Evolutionary conservation across 2,329 filamentous ascomycete species (phyloP), one percentile per base, ranked within the genome.

Genomic region (Stachybotrys chlorohalonatus): DNA sequence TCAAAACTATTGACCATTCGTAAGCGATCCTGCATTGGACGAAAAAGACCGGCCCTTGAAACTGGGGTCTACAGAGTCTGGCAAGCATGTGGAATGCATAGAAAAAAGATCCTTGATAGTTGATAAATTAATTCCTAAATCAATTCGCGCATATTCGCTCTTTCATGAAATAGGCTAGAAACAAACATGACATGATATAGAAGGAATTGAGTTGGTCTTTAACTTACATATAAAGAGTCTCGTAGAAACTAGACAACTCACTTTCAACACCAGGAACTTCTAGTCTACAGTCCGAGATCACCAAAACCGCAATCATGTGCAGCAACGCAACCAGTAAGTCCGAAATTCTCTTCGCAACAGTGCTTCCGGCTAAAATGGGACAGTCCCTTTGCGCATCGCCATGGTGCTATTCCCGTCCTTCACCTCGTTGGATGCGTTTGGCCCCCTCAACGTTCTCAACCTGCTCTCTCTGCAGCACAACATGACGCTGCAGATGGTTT

Each of bases 391-490:
- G 36, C 36, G 36, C 36, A 42, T 42, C 36, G 53, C 31, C n/a
- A 51, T 75, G 42, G 65, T 73, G 51, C 57, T 77, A 1, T 75
- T 72, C 63, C 72, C 68, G 1, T 68, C 66, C 31, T 76, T 75
- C 63, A 68, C 75, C 54, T 61, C 68, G 13, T 61, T 74, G 5
- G 74, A 77, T 58, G 66, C 72, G 47, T 73, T 75, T 60, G 73
- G 73, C 0, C 73, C 73, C 11, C 57, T 76, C 9, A 71, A 75
- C 53, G 61, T 68, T 51, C 63, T 79, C 45, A 73, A 75, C 56
- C 62, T 69, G 42, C 64, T 76, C 7, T 68, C 73, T 7, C 56
- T 56, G 49, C 57, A 66, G 11, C 57, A 65, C 50, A 32, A 16
- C 50, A 52, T 52, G 50, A 52, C 50, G 13, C 36, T 52, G 5